Evolutionary conservation across 2,329 filamentous ascomycete species (phyloP).

Genomic region (Bimuria novae-zelandiae): DNA sequence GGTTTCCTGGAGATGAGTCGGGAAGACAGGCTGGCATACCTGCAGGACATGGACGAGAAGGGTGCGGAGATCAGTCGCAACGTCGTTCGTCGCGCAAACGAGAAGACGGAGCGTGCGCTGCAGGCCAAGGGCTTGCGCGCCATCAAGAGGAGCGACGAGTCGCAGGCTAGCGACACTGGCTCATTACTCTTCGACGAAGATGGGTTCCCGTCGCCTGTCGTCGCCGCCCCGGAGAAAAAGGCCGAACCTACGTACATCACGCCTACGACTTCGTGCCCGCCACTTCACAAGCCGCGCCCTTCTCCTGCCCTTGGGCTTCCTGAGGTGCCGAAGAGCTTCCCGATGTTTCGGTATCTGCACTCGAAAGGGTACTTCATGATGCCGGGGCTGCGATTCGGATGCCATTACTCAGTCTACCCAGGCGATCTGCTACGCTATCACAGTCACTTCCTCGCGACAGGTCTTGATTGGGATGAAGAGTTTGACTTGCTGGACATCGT

Average conservation of each 20-base stretch:
- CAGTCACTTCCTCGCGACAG: conserved; percentile 88
- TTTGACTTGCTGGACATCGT: conserved; percentile 85
- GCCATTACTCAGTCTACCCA: conserved; percentile 92
- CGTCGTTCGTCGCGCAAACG: conserved; percentile 54
- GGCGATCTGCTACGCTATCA: conserved; percentile 95
- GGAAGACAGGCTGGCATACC: conserved; percentile 65
- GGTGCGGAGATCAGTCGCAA: conserved; percentile 56
- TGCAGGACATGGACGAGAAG: conserved; percentile 60
- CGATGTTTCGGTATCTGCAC: conserved; percentile 81
- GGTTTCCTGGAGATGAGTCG: conserved; percentile 64
- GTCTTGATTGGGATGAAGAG: conserved; percentile 84
- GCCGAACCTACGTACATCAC: conserved; percentile 47
- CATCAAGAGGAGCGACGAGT: conserved; percentile 10
- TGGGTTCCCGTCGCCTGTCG: conserved; percentile 15
- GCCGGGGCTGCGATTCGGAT: conserved; percentile 91
- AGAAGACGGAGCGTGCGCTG: conserved; percentile 55
- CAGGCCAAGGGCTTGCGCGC: conserved; percentile 51
- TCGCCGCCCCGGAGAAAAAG: conserved; percentile 15
- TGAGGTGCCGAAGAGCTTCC: conserved; percentile 57
- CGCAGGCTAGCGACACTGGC: neutral
- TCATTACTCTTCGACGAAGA: conserved; percentile 33
- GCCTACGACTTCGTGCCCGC: conserved; percentile 52
- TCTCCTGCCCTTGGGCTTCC: conserved; percentile 36
- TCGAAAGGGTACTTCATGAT: conserved; percentile 81
- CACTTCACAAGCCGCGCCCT: conserved; percentile 31